These are phyloP conservation scores for Phytophthora quininea DNA, from an alignment of 352 stramenopile genomes.

Conservation along the genomic window DNA sequence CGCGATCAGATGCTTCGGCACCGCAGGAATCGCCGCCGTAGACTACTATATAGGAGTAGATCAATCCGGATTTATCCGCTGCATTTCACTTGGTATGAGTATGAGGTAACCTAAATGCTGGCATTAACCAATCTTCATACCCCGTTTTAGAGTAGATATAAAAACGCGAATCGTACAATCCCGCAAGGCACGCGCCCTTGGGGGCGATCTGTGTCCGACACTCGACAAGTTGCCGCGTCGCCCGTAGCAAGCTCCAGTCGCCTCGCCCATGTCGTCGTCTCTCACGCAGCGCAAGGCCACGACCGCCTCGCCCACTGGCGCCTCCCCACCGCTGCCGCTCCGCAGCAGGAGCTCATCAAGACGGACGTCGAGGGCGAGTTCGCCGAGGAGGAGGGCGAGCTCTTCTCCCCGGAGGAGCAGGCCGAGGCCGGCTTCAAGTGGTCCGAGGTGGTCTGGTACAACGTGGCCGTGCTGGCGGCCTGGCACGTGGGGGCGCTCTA, in stretches of 20 bases:
- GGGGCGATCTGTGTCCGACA: background rate
- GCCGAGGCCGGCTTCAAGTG: conserved; percentile 51
- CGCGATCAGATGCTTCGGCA: conserved; percentile 4
- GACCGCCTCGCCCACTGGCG: background rate
- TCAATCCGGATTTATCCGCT: no score
- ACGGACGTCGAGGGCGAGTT: conserved; percentile 27
- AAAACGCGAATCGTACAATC: no score
- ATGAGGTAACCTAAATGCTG: no score
- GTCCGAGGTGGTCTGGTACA: conserved; percentile 89
- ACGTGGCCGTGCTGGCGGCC: conserved; percentile 61
- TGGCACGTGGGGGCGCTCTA: conserved; percentile 85
- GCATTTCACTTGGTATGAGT: no score
- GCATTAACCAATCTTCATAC: no score
- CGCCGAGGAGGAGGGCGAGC: conserved; percentile 49
- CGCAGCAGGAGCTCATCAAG: conserved; percentile 12
- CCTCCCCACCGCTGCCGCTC: background rate
- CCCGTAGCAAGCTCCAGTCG: background rate
- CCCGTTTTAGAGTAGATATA: no score
- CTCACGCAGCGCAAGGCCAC: conserved; percentile 6
- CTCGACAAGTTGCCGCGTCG: conserved; percentile 21
- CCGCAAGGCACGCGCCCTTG: no score
- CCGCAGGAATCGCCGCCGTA: no score
- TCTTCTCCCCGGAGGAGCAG: conserved; percentile 41
- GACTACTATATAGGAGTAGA: no score
- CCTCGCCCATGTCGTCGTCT: conserved; percentile 2